Conservation (phyloP, 371 early-diverging fungal genomes). For the Saksenaea vasiformis region DNA sequence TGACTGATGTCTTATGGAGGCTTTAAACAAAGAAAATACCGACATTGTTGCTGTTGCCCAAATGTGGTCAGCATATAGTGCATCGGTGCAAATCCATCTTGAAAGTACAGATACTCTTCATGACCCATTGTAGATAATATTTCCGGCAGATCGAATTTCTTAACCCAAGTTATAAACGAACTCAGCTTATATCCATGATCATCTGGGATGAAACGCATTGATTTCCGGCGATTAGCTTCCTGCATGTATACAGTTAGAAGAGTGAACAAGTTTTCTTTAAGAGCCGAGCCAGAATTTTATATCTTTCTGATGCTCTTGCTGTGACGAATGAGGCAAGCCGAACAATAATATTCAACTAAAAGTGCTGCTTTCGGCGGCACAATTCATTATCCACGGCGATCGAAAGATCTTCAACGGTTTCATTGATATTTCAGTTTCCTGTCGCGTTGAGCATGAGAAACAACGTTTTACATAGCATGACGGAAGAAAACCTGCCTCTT, state of each 20-base stretch:
- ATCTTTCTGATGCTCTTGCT: too few species aligned
- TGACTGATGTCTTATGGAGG: conserved; percentile 2
- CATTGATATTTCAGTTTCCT: not conserved
- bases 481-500: not conserved
- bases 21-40: conserved; percentile 21
- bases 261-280: too few species aligned
- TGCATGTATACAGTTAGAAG: too few species aligned
- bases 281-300: too few species aligned
- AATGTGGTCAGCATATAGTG: conserved; percentile 21
- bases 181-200: too few species aligned
- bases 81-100: conserved; percentile 22
- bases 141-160: too few species aligned
- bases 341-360: too few species aligned
- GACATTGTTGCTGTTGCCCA: conserved; percentile 19
- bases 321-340: too few species aligned
- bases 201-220: too few species aligned
- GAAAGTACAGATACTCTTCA: conserved; percentile 22
- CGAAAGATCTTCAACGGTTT: not conserved
- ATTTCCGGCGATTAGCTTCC: too few species aligned
- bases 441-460: not conserved
- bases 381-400: not conserved
- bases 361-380: too few species aligned
- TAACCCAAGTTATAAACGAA: too few species aligned
- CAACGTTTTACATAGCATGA: not conserved
- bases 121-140: conserved; percentile 11